Base-by-base conservation (phyloP, 2,329 filamentous ascomycete genomes). In the Pestalotiopsis sp. region DNA sequence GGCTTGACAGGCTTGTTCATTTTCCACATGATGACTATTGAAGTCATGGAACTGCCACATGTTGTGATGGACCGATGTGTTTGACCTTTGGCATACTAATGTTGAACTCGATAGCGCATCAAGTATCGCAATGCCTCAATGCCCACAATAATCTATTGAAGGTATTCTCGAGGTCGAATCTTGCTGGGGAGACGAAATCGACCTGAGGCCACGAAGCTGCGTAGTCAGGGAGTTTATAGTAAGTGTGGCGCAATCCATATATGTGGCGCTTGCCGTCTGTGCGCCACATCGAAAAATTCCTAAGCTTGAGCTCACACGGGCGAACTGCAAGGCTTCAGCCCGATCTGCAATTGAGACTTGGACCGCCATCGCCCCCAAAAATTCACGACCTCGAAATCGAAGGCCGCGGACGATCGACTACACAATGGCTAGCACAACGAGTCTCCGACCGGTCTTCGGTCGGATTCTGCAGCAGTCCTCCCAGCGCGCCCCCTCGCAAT, bases 391-490 rank as follows among this genome's bases (percentile, higher is more conserved):
- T 44, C 17, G 38, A 13, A 24, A n/a, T 20, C 59, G 61, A 35
- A 35, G 39, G 22, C 11, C 17, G 30, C 48, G 61, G 26, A 58
- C 56, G 26, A 65, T 56, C 40, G 20, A 38, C 13, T 56, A 22
- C 11, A n/a, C 59, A 48, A 79, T 79, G 78, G 76, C 77, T 61
- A 75, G 72, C 66, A 67, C 74, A 30, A 70, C 68, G 61, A 70
- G 74, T 26, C 65, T 79, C 63, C 73, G 77, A 71, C 75, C 77
- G 63, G 73, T 73, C 48, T 71, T 78, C 65, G 73, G 75, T 64
- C 74, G 77, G 65, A 68, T 76, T 66, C 52, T 76, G 66, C 72
- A 70, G 63, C 58, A 70, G 22, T 66, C 71, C n/a, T 72, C 59
- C 60, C 63, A 61, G 20, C 68, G 72, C 55, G 62, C 69, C 35